Evolutionary conservation across 495 filamentous ascomycete species (phyloP).

Genomic region (Tuber borchii): DNA sequence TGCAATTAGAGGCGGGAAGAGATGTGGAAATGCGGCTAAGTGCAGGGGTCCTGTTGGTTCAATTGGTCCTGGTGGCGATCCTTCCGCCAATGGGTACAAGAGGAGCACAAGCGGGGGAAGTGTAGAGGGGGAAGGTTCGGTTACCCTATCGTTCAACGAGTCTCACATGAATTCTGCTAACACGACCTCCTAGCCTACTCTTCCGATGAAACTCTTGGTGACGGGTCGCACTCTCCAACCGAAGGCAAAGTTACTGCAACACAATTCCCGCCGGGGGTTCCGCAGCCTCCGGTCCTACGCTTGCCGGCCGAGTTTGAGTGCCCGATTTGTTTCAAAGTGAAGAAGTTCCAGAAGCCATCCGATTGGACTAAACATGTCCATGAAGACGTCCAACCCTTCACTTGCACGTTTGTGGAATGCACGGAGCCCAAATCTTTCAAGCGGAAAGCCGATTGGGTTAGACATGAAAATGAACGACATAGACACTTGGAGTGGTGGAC

Average conservation of each 20-base stretch:
- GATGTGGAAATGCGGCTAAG: conserved; percentile 29
- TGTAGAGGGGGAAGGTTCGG: conserved; percentile 43
- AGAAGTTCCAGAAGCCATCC: conserved; percentile 88
- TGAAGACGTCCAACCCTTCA: conserved; percentile 92
- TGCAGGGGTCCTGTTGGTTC: conserved; percentile 29
- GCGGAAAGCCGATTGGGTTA: conserved; percentile 93
- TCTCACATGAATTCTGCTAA: conserved; percentile 6
- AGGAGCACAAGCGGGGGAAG: conserved; percentile 24
- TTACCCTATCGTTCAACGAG: not conserved
- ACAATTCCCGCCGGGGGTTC: conserved; percentile 74
- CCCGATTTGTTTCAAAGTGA: conserved; percentile 79
- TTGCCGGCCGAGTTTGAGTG: conserved; percentile 92
- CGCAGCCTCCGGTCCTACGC: conserved; percentile 67
- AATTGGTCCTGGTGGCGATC: conserved; percentile 44
- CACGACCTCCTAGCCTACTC: conserved; percentile 30
- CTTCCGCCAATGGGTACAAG: conserved; percentile 45
- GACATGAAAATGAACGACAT: conserved; percentile 91
- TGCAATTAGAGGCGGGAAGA: conserved; percentile 24
- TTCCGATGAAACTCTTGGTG: conserved; percentile 53
- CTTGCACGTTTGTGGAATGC: conserved; percentile 82
- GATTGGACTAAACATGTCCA: conserved; percentile 98
- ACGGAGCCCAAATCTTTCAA: conserved; percentile 91
- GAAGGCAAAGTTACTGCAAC: conserved; percentile 63
- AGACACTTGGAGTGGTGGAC: conserved; percentile 90
- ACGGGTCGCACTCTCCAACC: conserved; percentile 55